Evolutionary conservation across 2,329 filamentous ascomycete species (phyloP), one percentile per base, ranked within the genome.

Genomic region (Beauveria sp.): DNA sequence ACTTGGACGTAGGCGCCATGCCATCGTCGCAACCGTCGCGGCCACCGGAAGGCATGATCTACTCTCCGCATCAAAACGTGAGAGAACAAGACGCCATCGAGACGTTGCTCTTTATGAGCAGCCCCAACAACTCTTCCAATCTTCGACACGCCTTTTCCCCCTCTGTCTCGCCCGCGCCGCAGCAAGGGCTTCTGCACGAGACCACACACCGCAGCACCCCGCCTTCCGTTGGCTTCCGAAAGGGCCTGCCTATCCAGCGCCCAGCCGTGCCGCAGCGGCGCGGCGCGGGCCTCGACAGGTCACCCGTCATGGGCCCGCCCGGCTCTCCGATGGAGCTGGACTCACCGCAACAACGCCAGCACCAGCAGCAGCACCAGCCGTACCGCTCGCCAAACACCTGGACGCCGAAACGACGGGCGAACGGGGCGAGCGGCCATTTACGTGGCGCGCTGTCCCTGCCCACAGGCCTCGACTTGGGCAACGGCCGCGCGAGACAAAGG

Each of bases 11-110:
- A 70, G 24, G 73, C 74, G 5, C 71, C 70, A 12, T 71, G 67
- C 28, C 75, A 71, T 64, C 69, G 64, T 63, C 68, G n/a, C 68
- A 70, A 63, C 62, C 71, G 16, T 73, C 74, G 24, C 74, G 74
- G 52, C 74, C 72, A 56, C 71, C 74, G 22, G 81, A 83, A 59
- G 79, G 82, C 8, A 83, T 86, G 18, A 75, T 89, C 5, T 86
- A 86, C 63, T 89, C 88, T 34, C 86, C 87, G 1, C 72, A 73
- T 61, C 87, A 90, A 65, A 86, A 85, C 24, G 77, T 83, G 9
- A 83, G 89, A 57, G 90, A 95, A 70, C 89, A 92, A 69, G 90
- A 93, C 68, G 90, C 90, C 6, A 86, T 93, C 52, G 90, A 93
- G 70, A 88, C 89, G 0, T 75, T 95, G 26, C 78, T 93, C 28